These are phyloP conservation scores for Solanum lycopersicoides DNA, from an alignment of 257 asterid genomes.

Conservation along the genomic window DNA sequence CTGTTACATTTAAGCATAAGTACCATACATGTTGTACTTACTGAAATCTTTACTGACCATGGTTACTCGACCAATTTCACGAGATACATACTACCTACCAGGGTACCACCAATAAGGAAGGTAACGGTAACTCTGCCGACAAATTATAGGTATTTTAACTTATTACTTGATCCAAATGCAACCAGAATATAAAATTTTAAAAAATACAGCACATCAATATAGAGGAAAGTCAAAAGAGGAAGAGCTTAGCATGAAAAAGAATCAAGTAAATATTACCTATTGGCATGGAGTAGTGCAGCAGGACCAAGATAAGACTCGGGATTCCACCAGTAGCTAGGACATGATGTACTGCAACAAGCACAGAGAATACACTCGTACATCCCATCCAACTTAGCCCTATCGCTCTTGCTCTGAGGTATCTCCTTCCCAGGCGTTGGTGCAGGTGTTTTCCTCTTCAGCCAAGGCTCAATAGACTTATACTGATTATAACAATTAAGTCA, in stretches of 20 bases:
- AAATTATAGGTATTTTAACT: not conserved
- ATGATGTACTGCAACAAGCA: constrained; percentile 90
- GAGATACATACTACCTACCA: not conserved
- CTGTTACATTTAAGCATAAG: not conserved
- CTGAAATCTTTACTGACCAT: not conserved
- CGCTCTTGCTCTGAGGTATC: constrained; percentile 65
- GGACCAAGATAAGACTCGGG: constrained; percentile 95
- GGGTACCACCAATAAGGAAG: not conserved
- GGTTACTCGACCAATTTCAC: not conserved
- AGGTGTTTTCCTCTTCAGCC: constrained; percentile 77
- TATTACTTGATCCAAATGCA: not conserved
- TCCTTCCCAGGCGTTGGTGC: constrained; percentile 58
- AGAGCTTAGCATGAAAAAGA: not conserved
- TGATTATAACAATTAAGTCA: constrained; percentile 81
- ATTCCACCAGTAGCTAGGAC: constrained; percentile 99
- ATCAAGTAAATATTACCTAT: constrained; percentile 29
- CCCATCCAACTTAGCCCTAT: constrained; percentile 81
- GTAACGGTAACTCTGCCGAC: not conserved
- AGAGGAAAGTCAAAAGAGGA: not conserved
- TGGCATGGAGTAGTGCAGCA: constrained; percentile 90
- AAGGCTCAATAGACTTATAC: constrained; percentile 88
- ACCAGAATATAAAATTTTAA: not conserved
- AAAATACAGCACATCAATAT: not conserved
- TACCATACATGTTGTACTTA: not conserved
- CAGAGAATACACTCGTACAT: constrained; percentile 94